phyloP scores from a whole-genome alignment of 176 grass and related monocot genomes.

The Ensete ventricosum region DNA sequence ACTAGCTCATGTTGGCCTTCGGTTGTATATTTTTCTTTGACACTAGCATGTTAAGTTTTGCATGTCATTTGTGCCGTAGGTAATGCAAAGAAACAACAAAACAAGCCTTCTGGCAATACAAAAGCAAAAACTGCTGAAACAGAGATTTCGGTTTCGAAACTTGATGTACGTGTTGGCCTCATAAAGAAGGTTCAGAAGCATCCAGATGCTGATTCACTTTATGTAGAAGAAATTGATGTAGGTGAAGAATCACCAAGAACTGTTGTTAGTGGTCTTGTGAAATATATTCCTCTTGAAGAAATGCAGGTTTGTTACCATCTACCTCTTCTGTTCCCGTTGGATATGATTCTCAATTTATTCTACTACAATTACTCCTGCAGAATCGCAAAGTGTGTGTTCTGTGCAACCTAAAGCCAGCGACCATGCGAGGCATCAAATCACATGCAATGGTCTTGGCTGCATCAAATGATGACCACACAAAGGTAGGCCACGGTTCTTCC shows the following conservation, averaged over 20 bases:
- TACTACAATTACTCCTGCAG: conserved; percentile 29
- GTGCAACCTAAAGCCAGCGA: conserved; percentile 89
- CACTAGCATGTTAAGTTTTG: not conserved
- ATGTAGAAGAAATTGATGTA: conserved; percentile 92
- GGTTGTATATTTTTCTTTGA: too few relatives aligned
- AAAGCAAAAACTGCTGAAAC: conserved; percentile 61
- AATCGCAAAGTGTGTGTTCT: conserved; percentile 68
- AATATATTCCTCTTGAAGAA: conserved; percentile 78
- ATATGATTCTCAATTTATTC: not conserved
- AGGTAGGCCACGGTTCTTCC: conserved; percentile 32
- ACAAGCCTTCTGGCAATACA: conserved; percentile 31
- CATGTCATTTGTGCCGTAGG: conserved; percentile 28
- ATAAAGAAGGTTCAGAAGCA: conserved; percentile 86
- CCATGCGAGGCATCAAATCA: conserved; percentile 86
- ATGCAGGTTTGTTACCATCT: conserved; percentile 46
- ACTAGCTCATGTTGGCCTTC: too few relatives aligned
- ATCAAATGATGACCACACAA: conserved; percentile 73
- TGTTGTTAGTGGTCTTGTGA: conserved; percentile 92
- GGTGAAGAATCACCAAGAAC: conserved; percentile 79
- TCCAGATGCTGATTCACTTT: conserved; percentile 90
- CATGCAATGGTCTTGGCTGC: conserved; percentile 97
- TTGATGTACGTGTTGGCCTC: conserved; percentile 83
- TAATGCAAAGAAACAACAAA: conserved; percentile 51
- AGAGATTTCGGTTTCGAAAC: conserved; percentile 51
- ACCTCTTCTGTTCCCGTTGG: conserved; percentile 3